Percentiles rank a stretch among this genome's conserved stretches.
Conservation (phyloP, 2,329 filamentous ascomycete species). For the Ophiocordyceps sinensis region DNA sequence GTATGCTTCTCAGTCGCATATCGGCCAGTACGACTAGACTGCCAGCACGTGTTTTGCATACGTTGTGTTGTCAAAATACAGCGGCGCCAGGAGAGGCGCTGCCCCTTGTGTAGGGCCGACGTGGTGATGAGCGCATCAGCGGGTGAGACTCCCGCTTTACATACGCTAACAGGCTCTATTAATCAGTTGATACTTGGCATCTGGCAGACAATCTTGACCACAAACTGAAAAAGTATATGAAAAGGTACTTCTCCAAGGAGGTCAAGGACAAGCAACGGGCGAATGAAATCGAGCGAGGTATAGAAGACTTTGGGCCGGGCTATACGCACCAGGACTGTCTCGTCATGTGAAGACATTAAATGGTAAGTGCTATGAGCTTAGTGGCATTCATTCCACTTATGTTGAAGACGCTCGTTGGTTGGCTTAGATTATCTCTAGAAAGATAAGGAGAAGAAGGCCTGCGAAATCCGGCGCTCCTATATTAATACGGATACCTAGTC, state of each 20-base stretch:
- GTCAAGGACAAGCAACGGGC: slow-evolving; percentile 51
- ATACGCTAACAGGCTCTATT: too few species aligned
- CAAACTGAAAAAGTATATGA: slow-evolving; percentile 53
- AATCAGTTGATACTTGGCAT: neutral
- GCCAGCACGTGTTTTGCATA: slow-evolving; percentile 70
- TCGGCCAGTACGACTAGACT: slow-evolving; percentile 63
- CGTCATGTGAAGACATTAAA: slow-evolving; percentile 36
- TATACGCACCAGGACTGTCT: slow-evolving; percentile 45
- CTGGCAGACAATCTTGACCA: slow-evolving; percentile 51
- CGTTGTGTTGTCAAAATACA: slow-evolving; percentile 72
- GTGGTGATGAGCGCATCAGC: slow-evolving; percentile 58
- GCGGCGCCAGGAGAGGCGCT: slow-evolving; percentile 49
- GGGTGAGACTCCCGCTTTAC: slow-evolving; percentile 26
- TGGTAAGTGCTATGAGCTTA: neutral
- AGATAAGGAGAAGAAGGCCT: too few species aligned
- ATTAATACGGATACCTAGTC: too few species aligned
- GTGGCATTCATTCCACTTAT: neutral
- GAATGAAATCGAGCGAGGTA: slow-evolving; percentile 62
- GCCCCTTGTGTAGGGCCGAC: slow-evolving; percentile 61
- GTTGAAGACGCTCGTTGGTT: too few species aligned
- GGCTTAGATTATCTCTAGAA: too few species aligned
- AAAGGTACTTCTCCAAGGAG: slow-evolving; percentile 61
- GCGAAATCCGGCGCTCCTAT: too few species aligned
- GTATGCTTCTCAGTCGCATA: slow-evolving; percentile 70
- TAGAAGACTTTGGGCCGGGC: slow-evolving; percentile 54